Base-by-base conservation (phyloP, 1,139 yeast genomes). In the Candida neerlandica region DNA sequence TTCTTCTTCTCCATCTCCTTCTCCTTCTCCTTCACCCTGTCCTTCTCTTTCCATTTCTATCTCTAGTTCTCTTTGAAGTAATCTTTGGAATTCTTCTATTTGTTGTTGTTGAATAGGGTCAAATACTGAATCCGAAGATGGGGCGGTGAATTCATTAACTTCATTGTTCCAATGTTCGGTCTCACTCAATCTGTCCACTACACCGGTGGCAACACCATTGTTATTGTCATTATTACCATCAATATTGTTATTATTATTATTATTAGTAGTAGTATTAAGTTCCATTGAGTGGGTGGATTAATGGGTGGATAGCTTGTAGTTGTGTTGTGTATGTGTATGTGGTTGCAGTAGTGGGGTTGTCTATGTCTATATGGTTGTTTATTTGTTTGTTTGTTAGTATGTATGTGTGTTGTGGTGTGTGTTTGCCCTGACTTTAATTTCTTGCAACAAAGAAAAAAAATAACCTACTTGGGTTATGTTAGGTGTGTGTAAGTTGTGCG, bases 61-160 rank as follows among this genome's bases (percentile, higher is more conserved):
- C 14, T n/a, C 35, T 21, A 26, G 23, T 26, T 39, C 33, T 30
- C 5, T 29, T 39, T 43, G 44, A 18, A 32, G 34, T 35, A 43
- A 10, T 27, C 41, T 35, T 27, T 43, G 45, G 14, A 43, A 43
- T 18, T 43, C 40, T 34, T 34, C 41, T 26, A 43, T 26, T 43
- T 43, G 41, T 43, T 43, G 39, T 27, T 43, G 45, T 43, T 43
- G 45, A 16, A 43, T 18, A 4, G 45, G 45, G 27, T 43, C 45
- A 34, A 43, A 35, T 11, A 19, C 41, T 6, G 41, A 26, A 10
- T 34, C 41, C n/a, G 45, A 34, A 6, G 45, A 23, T 5, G 45
- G 35, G 6, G 32, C 4, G 21, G 39, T 23, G 15, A 42, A 23
- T 6, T 33, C 44, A 26, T 15, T 26, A 6, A 26, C 16, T 15